These are phyloP conservation scores for Hypoxylon sp. DNA, from an alignment of 2,329 filamentous ascomycete species.

Conservation along the genomic window DNA sequence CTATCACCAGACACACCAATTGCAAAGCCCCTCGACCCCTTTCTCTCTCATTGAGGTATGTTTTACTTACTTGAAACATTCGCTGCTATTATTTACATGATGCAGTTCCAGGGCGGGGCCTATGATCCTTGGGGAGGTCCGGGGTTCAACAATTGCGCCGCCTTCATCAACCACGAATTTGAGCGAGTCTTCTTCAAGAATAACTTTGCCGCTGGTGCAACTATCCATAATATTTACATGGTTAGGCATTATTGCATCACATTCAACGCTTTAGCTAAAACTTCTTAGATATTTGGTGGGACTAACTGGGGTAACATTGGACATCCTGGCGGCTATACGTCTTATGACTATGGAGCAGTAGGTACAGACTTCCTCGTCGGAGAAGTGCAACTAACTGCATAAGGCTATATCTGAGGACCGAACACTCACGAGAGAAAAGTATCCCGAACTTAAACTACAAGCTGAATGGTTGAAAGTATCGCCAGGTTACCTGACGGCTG, in stretches of 20 bases:
- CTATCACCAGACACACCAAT: slow-evolving; percentile 61
- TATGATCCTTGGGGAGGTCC: slow-evolving; percentile 79
- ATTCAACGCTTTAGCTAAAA: slow-evolving; percentile 59
- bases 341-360: slow-evolving; percentile 62
- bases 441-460: slow-evolving; percentile 78
- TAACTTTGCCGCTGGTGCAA: slow-evolving; percentile 61
- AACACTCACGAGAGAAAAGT: slow-evolving; percentile 75
- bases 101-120: slow-evolving; percentile 71
- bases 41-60: slow-evolving; percentile 53
- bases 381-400: background rate
- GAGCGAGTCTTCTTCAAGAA: slow-evolving; percentile 85
- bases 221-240: slow-evolving; percentile 27
- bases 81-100: background rate
- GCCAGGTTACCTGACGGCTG: slow-evolving; percentile 71
- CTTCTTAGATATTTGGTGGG: slow-evolving; percentile 68
- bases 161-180: slow-evolving; percentile 73
- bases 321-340: slow-evolving; percentile 70
- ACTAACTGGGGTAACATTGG: slow-evolving; percentile 87
- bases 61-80: background rate
- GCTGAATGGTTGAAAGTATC: slow-evolving; percentile 78
- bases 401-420: slow-evolving; percentile 64
- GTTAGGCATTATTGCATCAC: background rate
- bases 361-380: slow-evolving; percentile 54
- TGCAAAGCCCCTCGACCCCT: slow-evolving; percentile 70
- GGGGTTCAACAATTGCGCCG: slow-evolving; percentile 71